phyloP scores from a whole-genome alignment of 2,329 filamentous ascomycete species.

The Amphichorda felina region DNA sequence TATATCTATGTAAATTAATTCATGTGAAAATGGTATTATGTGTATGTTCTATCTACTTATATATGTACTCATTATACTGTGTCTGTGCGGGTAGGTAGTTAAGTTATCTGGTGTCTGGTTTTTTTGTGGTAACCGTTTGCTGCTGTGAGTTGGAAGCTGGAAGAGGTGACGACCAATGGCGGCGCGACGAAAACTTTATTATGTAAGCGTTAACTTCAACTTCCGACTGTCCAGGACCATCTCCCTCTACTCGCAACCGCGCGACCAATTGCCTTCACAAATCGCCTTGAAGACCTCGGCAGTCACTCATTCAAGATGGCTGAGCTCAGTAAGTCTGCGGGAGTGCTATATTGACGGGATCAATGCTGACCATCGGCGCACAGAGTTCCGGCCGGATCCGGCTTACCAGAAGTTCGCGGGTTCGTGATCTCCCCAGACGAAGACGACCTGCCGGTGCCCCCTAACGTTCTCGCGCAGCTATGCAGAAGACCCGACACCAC shows the following conservation, averaged over 20 bases:
- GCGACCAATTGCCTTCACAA: not conserved
- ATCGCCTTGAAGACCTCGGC: constrained; percentile 8
- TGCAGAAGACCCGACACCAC: constrained; percentile 76
- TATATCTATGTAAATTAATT: too few species aligned
- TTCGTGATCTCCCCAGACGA: constrained; percentile 7
- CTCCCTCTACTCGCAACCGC: not conserved
- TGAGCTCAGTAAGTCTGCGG: constrained; percentile 21
- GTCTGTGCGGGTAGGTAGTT: too few species aligned
- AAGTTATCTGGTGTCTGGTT: too few species aligned
- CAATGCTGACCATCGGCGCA: constrained; percentile 12
- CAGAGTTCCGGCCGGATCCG: constrained; percentile 29
- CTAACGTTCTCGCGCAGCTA: constrained; percentile 40
- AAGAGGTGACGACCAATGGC: not conserved
- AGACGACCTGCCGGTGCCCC: not conserved
- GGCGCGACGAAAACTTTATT: not conserved
- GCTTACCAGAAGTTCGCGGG: constrained; percentile 27
- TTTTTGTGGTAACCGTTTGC: too few species aligned
- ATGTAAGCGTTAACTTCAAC: not conserved
- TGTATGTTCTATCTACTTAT: too few species aligned
- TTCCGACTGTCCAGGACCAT: not conserved
- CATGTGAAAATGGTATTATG: too few species aligned
- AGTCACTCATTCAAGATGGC: constrained; percentile 20
- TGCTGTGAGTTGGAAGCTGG: too few species aligned
- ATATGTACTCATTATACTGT: too few species aligned
- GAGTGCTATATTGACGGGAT: not conserved